Percentiles rank a stretch among this genome's conserved stretches.
These are phyloP conservation scores for Mesembryanthemum crystallinum DNA, from an alignment of 148 eudicot genomes.

Conservation along the genomic window DNA sequence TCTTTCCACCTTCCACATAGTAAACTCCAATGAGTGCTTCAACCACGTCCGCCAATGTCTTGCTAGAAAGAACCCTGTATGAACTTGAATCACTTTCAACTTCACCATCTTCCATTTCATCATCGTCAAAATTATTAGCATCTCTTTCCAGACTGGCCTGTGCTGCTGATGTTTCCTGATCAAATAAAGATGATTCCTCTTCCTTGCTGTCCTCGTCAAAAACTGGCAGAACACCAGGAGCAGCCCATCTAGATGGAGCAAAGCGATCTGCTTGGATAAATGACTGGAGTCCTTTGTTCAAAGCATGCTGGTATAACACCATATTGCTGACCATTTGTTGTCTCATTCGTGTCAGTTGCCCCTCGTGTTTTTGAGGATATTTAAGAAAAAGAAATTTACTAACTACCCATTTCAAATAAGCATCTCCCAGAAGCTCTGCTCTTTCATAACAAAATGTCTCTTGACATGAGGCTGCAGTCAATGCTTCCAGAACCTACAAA, in stretches of 20 bases:
- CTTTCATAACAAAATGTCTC: constrained; percentile 98
- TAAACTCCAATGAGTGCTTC: constrained; percentile 94
- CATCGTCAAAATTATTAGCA: constrained; percentile 40
- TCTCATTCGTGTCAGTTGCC: constrained; percentile 97
- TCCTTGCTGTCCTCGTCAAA: constrained; percentile 92
- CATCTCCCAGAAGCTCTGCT: constrained; percentile 98
- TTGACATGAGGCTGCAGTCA: constrained; percentile 99
- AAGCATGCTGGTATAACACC: constrained; percentile 79
- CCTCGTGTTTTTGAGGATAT: constrained; percentile 96
- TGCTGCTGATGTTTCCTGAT: constrained; percentile 33
- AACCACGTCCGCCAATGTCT: constrained; percentile 96
- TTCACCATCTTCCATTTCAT: constrained; percentile 96
- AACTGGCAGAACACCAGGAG: constrained; percentile 96
- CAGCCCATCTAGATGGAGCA: constrained; percentile 98
- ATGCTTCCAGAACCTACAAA: constrained; percentile 89
- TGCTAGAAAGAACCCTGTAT: constrained; percentile 91
- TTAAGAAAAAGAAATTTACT: constrained; percentile 87
- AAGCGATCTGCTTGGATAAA: constrained; percentile 97
- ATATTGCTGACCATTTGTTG: constrained; percentile 98
- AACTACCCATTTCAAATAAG: constrained; percentile 97
- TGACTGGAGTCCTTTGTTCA: constrained; percentile 79
- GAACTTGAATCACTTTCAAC: constrained; percentile 89
- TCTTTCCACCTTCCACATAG: constrained; percentile 92
- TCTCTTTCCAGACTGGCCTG: constrained; percentile 36
- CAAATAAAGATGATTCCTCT: constrained; percentile 57